These are phyloP conservation scores for Colletotrichum gloeosporioides DNA, from an alignment of 2,329 filamentous ascomycete species.

Conservation along the genomic window DNA sequence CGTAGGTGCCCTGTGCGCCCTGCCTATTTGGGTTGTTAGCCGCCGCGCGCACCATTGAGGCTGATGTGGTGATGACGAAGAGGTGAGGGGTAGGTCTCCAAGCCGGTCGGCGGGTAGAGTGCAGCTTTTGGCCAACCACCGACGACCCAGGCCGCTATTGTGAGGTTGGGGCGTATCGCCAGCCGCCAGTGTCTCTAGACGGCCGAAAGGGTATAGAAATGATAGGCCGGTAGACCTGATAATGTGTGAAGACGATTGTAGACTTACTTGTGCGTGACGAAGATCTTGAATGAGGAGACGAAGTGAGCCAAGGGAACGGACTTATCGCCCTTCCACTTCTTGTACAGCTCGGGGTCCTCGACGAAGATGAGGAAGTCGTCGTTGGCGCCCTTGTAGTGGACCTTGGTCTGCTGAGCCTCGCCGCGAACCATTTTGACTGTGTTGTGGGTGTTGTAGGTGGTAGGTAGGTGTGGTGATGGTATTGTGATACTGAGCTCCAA, in stretches of 20 bases:
- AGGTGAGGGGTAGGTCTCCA: neutral
- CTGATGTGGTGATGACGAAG: neutral
- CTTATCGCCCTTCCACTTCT: constrained; percentile 85
- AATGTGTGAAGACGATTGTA: neutral
- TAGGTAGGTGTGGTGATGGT: constrained; percentile 17
- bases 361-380: constrained; percentile 67
- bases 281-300: constrained; percentile 87
- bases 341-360: constrained; percentile 65
- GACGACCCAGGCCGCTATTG: neutral
- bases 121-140: neutral
- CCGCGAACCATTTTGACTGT: constrained; percentile 70
- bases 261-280: constrained; percentile 85
- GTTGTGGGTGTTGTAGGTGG: constrained; percentile 17
- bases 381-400: constrained; percentile 80
- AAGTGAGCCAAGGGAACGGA: constrained; percentile 83
- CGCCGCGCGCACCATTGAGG: neutral
- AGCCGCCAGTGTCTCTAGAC: neutral
- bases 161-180: neutral
- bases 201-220: neutral
- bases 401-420: constrained; percentile 74
- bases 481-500: neutral
- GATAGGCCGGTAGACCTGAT: neutral
- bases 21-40: constrained; percentile 62
- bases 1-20: constrained; percentile 80
- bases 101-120: neutral